Evolutionary conservation across 2,329 filamentous ascomycete genomes (phyloP), one percentile per base, ranked within the genome.

Genomic region (Atkinsonella hypoxylon): DNA sequence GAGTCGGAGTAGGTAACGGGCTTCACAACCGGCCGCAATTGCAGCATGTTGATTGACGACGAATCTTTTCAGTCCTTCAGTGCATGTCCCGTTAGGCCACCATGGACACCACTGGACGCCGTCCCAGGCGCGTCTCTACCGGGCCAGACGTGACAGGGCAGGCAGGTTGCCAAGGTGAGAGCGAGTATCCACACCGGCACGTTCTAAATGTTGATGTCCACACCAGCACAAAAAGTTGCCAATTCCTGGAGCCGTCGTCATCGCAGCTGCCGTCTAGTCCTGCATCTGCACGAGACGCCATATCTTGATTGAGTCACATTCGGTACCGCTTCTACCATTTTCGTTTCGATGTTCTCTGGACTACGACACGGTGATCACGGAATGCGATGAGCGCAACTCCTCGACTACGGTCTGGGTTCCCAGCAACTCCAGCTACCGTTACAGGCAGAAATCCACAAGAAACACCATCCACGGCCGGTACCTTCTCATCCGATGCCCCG

Each of bases 341-440:
- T 32, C n/a, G 20, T n/a, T 40, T 43, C 52, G 44, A 52, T 56
- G 54, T 48, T 55, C 38, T 36, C 22, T 44, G 31, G 47, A 40
- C 42, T 36, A 17, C 42, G 31, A 30, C 22, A 47, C 52, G 30
- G 54, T 51, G 39, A 62, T 60, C 62, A 63, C 72, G 72, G 70
- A 68, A 84, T 85, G 81, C 81, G 70, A 91, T 91, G 88, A 87
- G 81, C 79, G 78, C 76, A 68, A 93, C 87, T 73, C 87, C 84
- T 70, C 85, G 83, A 72, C 75, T 89, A 73, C 81, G 84, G 73
- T 89, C 86, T 76, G 85, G 85, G 63, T 93, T 83, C 65, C 88
- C 88, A 65, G 75, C 81, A 62, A 90, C 87, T 59, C 87, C 87
- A 62, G 76, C 74, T 60, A 72, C 72, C 58, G 62, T 66, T 55